Percentiles rank a stretch among this genome's conserved stretches.
These are phyloP conservation scores for Oryza meyeriana DNA, from an alignment of 176 grass and related monocot species.

Conservation along the genomic window DNA sequence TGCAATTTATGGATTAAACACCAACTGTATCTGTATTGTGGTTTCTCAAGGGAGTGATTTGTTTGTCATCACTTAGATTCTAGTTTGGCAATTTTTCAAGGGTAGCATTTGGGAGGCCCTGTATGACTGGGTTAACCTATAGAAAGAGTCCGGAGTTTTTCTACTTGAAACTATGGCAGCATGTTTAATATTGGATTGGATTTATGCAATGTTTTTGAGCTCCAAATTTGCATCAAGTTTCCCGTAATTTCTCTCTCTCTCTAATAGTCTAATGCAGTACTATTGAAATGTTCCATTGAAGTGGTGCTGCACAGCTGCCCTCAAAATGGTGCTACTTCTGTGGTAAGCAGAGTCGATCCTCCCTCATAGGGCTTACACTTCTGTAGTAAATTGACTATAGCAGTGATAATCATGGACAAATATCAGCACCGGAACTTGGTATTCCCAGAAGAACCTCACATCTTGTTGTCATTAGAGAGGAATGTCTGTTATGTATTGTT, in stretches of 20 bases:
- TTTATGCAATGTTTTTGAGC: neutral
- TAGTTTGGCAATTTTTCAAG: no score
- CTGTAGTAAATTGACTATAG: neutral
- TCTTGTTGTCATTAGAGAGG: neutral
- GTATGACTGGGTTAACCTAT: neutral
- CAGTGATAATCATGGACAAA: neutral
- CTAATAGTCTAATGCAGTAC: neutral
- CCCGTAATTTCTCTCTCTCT: neutral
- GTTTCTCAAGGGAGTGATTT: neutral
- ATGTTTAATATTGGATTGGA: no score
- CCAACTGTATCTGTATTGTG: neutral
- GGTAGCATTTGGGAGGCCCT: no score
- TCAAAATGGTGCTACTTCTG: neutral
- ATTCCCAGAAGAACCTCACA: neutral
- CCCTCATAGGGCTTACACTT: neutral
- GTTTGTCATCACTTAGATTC: neutral
- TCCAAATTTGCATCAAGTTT: neutral
- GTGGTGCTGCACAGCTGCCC: neutral
- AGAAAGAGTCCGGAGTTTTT: neutral
- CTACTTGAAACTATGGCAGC: neutral
- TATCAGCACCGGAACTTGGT: neutral
- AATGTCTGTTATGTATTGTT: neutral
- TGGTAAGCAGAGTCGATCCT: neutral
- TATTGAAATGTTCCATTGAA: neutral
- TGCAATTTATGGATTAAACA: neutral